Conservation (phyloP, 495 filamentous ascomycete genomes). For the Xylaria acuta region DNA sequence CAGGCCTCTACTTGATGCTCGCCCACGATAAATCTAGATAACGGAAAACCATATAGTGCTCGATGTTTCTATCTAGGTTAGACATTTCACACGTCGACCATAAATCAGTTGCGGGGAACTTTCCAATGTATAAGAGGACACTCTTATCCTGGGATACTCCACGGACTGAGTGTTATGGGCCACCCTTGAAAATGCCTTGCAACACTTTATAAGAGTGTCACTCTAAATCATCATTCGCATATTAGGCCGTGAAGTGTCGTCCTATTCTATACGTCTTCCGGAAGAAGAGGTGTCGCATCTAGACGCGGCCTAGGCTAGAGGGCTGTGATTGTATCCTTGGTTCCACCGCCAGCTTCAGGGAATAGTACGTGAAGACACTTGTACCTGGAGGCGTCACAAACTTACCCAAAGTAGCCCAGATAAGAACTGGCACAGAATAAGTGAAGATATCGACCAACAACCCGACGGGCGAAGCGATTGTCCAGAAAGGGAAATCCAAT, state of each 20-base stretch:
- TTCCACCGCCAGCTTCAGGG: not conserved
- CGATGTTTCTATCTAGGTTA: not conserved
- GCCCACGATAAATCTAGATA: not conserved
- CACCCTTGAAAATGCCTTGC: not conserved
- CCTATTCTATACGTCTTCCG: not conserved
- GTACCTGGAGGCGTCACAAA: slow-evolving; percentile 14
- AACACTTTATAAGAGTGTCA: not conserved
- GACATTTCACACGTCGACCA: not conserved
- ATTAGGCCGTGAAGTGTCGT: not conserved
- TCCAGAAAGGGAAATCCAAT: not conserved
- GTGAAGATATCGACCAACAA: not conserved
- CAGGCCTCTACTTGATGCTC: not conserved
- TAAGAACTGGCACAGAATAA: not conserved
- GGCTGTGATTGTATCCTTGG: not conserved
- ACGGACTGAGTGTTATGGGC: not conserved
- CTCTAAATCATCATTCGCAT: not conserved
- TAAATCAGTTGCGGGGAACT: not conserved
- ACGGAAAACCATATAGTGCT: not conserved
- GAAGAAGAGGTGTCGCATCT: not conserved
- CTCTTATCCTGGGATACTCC: not conserved
- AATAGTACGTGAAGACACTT: not conserved
- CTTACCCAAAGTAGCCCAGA: slow-evolving; percentile 1
- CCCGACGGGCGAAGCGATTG: not conserved
- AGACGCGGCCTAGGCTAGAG: not conserved
- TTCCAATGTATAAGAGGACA: not conserved